Conservation (phyloP, 768 basidiomycete species). For the Kwoniella bestiolae region DNA sequence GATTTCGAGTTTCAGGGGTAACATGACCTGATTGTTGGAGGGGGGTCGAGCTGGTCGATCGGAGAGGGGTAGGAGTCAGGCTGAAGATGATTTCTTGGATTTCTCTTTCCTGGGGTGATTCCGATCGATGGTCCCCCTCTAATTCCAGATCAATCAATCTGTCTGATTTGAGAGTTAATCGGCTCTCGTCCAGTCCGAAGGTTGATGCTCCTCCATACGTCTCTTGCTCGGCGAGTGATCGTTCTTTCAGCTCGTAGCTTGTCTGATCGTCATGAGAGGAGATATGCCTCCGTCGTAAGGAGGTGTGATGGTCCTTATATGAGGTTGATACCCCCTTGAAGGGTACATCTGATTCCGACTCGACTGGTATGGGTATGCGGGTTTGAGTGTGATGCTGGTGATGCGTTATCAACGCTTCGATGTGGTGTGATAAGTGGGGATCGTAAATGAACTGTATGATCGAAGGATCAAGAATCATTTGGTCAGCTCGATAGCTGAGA, state of each 20-base stretch:
- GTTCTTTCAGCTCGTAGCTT: slow-evolving; percentile 12
- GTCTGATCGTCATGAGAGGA: background rate
- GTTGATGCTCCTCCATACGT: slow-evolving; percentile 2
- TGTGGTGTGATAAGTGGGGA: slow-evolving; percentile 45
- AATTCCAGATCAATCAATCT: slow-evolving; percentile 7
- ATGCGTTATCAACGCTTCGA: slow-evolving; percentile 44
- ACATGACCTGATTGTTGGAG: background rate
- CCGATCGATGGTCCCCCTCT: background rate
- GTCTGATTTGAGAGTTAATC: background rate
- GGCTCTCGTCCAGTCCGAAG: slow-evolving; percentile 19
- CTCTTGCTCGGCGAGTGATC: background rate
- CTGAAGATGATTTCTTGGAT: slow-evolving; percentile 42
- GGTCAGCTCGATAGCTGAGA: background rate
- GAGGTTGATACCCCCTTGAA: slow-evolving; percentile 8
- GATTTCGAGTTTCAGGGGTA: slow-evolving; percentile 1
- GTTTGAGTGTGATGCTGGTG: slow-evolving; percentile 18
- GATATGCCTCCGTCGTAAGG: slow-evolving; percentile 11
- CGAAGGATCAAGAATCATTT: background rate
- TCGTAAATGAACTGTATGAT: slow-evolving; percentile 45
- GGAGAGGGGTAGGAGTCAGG: background rate
- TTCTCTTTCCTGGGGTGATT: slow-evolving; percentile 30
- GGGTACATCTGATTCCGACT: slow-evolving; percentile 1
- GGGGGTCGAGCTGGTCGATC: slow-evolving; percentile 10
- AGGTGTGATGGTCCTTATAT: slow-evolving; percentile 21
- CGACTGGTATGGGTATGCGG: background rate